Evolutionary conservation across 2,329 filamentous ascomycete species (phyloP).

Genomic region (Hypoxylon sp.): DNA sequence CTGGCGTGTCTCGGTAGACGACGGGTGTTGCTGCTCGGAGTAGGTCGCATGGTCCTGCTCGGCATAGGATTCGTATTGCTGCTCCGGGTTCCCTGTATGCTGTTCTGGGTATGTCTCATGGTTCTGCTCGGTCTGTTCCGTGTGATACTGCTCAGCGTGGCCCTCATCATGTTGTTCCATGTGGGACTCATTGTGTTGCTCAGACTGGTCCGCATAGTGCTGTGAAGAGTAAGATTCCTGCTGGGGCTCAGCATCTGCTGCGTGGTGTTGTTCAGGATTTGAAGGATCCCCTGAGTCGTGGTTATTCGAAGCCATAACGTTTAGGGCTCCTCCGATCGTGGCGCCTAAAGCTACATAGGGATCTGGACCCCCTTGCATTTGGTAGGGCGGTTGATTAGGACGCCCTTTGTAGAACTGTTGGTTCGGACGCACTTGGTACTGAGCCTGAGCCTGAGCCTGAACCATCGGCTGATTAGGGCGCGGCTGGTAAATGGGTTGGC

Average conservation of each 20-base stretch:
- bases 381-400: conserved; percentile 16
- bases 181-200: conserved; percentile 11
- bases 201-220: conserved; percentile 5
- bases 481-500: conserved; percentile 17
- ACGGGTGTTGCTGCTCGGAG: too few species aligned
- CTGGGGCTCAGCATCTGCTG: conserved; percentile 1
- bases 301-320: conserved; percentile 2
- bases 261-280: conserved; percentile 9
- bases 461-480: conserved; percentile 3
- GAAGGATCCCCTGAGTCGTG: conserved; percentile 3
- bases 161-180: neutral
- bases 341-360: conserved; percentile 25
- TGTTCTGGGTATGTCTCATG: neutral
- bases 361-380: conserved; percentile 16
- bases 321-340: conserved; percentile 22
- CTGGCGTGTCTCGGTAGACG: too few species aligned
- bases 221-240: conserved; percentile 13
- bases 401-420: conserved; percentile 8
- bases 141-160: conserved; percentile 1
- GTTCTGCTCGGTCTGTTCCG: conserved; percentile 4
- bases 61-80: conserved; percentile 3
- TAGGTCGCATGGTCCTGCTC: conserved; percentile 16
- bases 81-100: conserved; percentile 2
- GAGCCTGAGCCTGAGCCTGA: conserved; percentile 18
- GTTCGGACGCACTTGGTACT: conserved; percentile 21